Conservation (phyloP, 208 protist genomes). For the Naegleria fowleri region DNA sequence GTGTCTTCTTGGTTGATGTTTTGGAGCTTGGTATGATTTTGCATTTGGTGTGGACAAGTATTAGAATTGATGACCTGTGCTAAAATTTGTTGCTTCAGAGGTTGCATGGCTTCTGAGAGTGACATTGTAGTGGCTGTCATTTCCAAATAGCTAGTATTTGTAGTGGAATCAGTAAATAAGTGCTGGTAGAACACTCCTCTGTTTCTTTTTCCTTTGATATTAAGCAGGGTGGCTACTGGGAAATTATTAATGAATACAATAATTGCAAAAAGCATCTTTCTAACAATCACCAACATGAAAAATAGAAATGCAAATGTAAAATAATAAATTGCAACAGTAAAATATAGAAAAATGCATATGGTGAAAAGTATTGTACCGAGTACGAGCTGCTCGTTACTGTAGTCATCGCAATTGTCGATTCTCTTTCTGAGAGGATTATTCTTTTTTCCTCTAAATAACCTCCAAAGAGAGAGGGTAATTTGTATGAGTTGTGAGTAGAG, state of each 20-base stretch:
- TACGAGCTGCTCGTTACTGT: constrained; percentile 77
- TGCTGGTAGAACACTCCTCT: background rate
- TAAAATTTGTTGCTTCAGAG: background rate
- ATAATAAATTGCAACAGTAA: constrained; percentile 81
- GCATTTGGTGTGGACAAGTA: background rate
- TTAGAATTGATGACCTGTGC: background rate
- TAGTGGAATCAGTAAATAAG: background rate
- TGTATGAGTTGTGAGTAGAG: background rate
- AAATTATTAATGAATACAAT: background rate
- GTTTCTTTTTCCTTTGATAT: background rate
- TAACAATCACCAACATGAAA: background rate
- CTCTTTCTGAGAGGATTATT: constrained; percentile 83
- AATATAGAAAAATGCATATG: constrained; percentile 73
- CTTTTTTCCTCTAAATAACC: constrained; percentile 76
- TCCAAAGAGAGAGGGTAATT: constrained; percentile 44
- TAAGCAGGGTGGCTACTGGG: background rate
- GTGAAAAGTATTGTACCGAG: constrained; percentile 78
- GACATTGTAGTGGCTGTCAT: background rate
- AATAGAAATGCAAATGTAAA: constrained; percentile 70
- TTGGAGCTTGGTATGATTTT: no score
- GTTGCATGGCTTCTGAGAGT: background rate
- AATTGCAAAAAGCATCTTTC: background rate
- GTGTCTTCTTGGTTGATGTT: no score
- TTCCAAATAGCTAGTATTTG: background rate
- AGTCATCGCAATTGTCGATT: constrained; percentile 72